Evolutionary conservation across 108 stramenopile genomes (phyloP), one percentile per base, ranked within the genome.

Genomic region (Pseudonitzschia multiseries): DNA sequence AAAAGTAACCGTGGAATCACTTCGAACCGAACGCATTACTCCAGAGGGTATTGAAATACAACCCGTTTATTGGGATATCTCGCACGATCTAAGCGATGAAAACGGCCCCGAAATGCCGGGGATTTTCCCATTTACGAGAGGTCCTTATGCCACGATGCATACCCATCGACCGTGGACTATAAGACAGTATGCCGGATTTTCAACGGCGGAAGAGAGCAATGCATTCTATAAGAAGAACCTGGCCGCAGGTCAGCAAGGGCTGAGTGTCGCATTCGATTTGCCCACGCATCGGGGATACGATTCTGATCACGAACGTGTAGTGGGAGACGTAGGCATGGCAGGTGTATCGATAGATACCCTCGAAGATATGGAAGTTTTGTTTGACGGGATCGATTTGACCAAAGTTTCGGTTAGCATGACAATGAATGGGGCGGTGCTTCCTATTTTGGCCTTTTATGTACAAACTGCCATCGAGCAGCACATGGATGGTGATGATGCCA

Each of bases 71-170:
- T 95, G 85, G 61, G 83, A 97, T 79, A 62, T 94, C 33, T 40
- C 36, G 61, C 29, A 26, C 32, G 60, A 87, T 36, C 72, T 73
- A 17, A 43, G 46, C 46, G 79, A 81, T 43, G 54, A 22, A 24
- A 10, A 56, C 24, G 61, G 61, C 40, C 91, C 91, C 0, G 85
- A 87, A 68, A 89, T 93, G 89, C 92, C 92, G 26, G 99, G 99
- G 1, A 82, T 97, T 8, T 93, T 77, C 68, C 99, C 99, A 17
- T 99, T 90, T 74, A 93, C 89, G n/a, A 89, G 99, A n/a, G 99
- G 99, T 17, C 97, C 98, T 9, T 98, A 98, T 62, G 97, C 97
- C 36, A 97, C 97, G 40, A 99, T 99, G 99, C 98, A 98, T 85
- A 93, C 97, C 46, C 76, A 86, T 60, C 78, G 93, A 22, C 88